Percentiles rank a stretch among this genome's conserved stretches.
These are phyloP conservation scores for Neoarthrinium moseri DNA, from an alignment of 2,329 filamentous ascomycete species.

Conservation along the genomic window DNA sequence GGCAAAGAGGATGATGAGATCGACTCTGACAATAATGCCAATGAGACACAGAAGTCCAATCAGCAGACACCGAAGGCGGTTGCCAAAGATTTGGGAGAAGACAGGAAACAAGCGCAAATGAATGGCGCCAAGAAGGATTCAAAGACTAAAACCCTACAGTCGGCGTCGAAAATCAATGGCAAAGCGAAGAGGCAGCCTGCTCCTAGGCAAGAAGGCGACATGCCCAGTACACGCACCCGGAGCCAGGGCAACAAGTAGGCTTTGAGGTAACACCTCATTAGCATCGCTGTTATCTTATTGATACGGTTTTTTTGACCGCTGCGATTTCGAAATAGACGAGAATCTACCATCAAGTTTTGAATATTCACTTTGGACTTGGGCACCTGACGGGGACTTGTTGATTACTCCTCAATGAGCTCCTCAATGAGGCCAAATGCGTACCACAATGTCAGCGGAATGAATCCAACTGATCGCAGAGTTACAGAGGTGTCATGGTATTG, in stretches of 20 bases:
- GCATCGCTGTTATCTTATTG: too few relatives aligned
- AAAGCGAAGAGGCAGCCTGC: constrained; percentile 13
- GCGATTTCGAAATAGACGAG: too few relatives aligned
- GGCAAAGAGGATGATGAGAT: neutral
- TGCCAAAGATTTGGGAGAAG: constrained; percentile 1
- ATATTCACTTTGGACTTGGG: too few relatives aligned
- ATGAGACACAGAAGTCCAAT: constrained; percentile 2
- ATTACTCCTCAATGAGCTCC: too few relatives aligned
- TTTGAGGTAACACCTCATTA: too few relatives aligned
- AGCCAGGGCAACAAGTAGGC: constrained; percentile 14
- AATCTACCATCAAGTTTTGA: too few relatives aligned
- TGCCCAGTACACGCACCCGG: constrained; percentile 21
- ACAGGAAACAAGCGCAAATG: constrained; percentile 5
- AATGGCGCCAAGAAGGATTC: neutral
- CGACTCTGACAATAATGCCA: neutral
- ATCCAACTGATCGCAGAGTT: too few relatives aligned
- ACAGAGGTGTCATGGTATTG: too few relatives aligned
- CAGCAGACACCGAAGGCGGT: neutral
- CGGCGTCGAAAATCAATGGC: constrained; percentile 12
- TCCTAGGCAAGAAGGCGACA: constrained; percentile 15
- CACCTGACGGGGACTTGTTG: too few relatives aligned
- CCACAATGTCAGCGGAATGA: too few relatives aligned
- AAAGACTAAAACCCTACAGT: neutral
- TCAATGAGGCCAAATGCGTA: too few relatives aligned
- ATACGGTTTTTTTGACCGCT: too few relatives aligned